Conservation (phyloP, 345 rosid species). For the Citrus inodora region DNA sequence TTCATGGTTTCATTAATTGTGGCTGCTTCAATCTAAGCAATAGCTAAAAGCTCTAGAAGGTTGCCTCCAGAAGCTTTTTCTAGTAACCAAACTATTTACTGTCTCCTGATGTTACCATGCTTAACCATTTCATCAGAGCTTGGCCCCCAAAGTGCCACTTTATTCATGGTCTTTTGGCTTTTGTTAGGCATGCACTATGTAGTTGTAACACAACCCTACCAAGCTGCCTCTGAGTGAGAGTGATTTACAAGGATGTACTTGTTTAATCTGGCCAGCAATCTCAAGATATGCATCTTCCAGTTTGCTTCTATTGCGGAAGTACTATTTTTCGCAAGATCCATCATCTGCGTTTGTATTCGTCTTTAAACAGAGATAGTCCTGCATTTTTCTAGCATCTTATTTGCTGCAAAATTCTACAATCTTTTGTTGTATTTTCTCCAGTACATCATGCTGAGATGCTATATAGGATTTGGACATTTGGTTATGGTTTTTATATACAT, state of each 20-base stretch:
- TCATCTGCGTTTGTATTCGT: neutral
- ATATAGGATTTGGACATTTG: neutral
- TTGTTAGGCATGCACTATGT: neutral
- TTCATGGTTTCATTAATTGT: neutral
- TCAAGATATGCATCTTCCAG: neutral
- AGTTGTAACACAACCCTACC: neutral
- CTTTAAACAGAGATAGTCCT: neutral
- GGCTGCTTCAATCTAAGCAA: neutral
- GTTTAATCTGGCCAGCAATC: neutral
- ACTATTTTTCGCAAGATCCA: neutral
- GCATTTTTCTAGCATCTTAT: neutral
- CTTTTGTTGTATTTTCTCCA: neutral
- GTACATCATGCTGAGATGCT: neutral
- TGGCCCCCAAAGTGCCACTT: neutral
- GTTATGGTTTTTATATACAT: neutral
- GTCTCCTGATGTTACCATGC: neutral
- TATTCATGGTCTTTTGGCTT: neutral
- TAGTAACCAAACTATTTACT: neutral
- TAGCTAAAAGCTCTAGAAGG: neutral
- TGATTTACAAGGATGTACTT: neutral
- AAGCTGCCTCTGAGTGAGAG: neutral
- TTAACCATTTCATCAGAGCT: neutral
- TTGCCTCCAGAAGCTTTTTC: neutral
- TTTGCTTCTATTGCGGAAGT: neutral
- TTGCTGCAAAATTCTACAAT: neutral